These are phyloP conservation scores for Nicotiana otophora DNA, from an alignment of 257 asterid genomes.

Conservation along the genomic window DNA sequence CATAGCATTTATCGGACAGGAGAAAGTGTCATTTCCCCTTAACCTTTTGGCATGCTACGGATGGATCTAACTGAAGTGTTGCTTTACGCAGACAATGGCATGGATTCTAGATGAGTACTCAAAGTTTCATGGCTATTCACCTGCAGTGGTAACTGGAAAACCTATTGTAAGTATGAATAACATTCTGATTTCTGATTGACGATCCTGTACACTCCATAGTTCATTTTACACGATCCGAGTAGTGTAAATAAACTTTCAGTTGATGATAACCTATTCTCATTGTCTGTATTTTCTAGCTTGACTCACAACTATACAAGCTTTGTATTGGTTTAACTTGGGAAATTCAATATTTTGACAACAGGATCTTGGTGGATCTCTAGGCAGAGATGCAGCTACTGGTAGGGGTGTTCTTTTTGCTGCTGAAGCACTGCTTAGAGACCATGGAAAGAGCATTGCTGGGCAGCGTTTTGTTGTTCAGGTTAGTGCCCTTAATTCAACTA, in stretches of 20 bases:
- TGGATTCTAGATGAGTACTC: conserved; percentile 72
- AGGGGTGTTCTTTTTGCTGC: conserved; percentile 58
- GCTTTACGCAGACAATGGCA: conserved; percentile 52
- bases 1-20: background rate
- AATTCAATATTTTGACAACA: conserved; percentile 2
- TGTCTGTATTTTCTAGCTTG: background rate
- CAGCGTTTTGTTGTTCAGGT: conserved; percentile 55
- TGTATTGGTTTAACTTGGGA: background rate
- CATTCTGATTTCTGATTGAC: background rate
- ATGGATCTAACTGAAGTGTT: background rate
- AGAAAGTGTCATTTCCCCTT: background rate
- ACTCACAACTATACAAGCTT: background rate
- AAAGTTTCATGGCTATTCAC: conserved; percentile 61
- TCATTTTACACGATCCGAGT: background rate
- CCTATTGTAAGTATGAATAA: conserved; percentile 38
- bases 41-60: conserved; percentile 16
- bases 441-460: conserved; percentile 49
- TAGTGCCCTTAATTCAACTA: background rate
- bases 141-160: conserved; percentile 67
- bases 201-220: background rate
- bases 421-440: conserved; percentile 53
- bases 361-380: conserved; percentile 75
- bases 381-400: conserved; percentile 72
- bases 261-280: too few relatives aligned
- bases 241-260: background rate